phyloP scores from a whole-genome alignment of 345 rosid species.

The Xanthoceras sorbifolium region DNA sequence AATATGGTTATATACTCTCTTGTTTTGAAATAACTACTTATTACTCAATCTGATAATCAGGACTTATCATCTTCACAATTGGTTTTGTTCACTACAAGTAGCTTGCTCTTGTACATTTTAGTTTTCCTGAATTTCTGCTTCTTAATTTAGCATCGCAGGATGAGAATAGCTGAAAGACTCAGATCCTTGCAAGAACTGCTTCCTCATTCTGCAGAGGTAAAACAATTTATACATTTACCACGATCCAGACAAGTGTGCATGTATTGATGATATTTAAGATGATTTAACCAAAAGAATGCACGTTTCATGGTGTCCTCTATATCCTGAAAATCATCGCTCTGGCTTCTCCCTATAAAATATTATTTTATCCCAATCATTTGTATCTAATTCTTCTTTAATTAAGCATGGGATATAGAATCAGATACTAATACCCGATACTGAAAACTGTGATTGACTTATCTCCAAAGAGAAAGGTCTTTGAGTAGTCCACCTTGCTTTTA shows the following conservation, averaged over 20 bases:
- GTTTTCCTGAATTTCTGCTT: slow-evolving; percentile 6
- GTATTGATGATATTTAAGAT: neutral
- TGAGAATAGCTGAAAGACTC: slow-evolving; percentile 39
- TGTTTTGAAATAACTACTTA: neutral
- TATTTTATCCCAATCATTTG: too few relatives aligned
- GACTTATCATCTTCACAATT: neutral
- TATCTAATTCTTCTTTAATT: too few relatives aligned
- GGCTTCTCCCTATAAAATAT: neutral
- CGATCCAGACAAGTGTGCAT: neutral
- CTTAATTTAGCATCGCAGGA: slow-evolving; percentile 43
- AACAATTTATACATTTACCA: neutral
- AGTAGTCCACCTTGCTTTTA: too few relatives aligned
- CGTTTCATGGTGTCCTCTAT: neutral
- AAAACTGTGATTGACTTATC: too few relatives aligned
- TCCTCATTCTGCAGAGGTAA: slow-evolving; percentile 49
- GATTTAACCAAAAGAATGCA: too few relatives aligned
- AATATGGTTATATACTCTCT: neutral
- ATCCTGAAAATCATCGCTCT: neutral
- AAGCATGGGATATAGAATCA: too few relatives aligned
- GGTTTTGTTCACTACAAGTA: neutral
- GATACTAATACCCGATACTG: too few relatives aligned
- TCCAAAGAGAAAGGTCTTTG: too few relatives aligned
- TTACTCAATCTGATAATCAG: neutral
- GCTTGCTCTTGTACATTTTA: neutral
- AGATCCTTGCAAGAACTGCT: slow-evolving; percentile 48